phyloP scores from a whole-genome alignment of 805 yeast species.

The Candida vartiovaarae region DNA sequence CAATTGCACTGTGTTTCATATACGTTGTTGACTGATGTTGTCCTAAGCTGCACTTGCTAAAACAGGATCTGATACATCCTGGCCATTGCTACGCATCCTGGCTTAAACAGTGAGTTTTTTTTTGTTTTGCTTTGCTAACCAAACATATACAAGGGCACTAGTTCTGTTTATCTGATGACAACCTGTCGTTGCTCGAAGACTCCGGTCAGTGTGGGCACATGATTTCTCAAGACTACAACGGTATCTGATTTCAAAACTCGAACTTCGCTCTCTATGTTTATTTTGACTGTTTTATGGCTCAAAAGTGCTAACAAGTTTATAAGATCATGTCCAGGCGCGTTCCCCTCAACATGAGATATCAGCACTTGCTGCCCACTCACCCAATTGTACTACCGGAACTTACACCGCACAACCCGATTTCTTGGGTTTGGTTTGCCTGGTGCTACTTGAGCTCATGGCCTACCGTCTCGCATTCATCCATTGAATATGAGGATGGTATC shows the following conservation, averaged over 20 bases:
- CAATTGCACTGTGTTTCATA: too few relatives aligned
- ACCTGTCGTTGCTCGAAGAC: conserved; percentile 36
- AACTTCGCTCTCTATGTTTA: neutral
- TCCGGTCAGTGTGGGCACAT: conserved; percentile 53
- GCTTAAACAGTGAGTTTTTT: too few relatives aligned
- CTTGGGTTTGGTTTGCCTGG: conserved; percentile 45
- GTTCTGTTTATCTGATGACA: conserved; percentile 22
- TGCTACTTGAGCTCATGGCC: conserved; percentile 24
- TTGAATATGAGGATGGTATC: conserved; percentile 28
- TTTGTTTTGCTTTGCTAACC: neutral
- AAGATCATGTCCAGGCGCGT: conserved; percentile 27
- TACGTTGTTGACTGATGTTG: neutral
- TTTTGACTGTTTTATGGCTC: neutral
- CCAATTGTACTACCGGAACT: conserved; percentile 44
- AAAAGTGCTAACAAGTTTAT: conserved; percentile 4
- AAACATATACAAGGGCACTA: neutral
- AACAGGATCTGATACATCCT: too few relatives aligned
- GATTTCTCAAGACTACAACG: conserved; percentile 94
- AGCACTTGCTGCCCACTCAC: conserved; percentile 53
- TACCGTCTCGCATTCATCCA: conserved; percentile 12
- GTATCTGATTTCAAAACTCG: conserved; percentile 58
- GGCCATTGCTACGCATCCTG: too few relatives aligned
- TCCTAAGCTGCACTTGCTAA: neutral
- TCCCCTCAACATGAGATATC: conserved; percentile 28
- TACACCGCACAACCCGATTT: conserved; percentile 60